Evolutionary conservation across 768 basidiomycete species (phyloP).

Genomic region (Tricholoma matsutake): DNA sequence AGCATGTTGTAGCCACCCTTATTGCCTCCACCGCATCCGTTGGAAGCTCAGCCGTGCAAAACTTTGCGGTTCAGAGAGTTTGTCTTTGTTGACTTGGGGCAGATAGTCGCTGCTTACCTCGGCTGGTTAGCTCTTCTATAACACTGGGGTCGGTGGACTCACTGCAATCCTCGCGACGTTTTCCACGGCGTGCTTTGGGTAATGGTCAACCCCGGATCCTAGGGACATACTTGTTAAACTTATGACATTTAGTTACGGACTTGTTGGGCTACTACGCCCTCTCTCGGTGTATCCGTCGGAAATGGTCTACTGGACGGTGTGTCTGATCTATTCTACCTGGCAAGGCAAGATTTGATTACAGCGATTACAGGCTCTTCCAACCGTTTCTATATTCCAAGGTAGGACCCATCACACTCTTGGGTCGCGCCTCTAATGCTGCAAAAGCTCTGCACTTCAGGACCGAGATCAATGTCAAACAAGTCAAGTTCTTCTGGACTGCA

Average conservation of each 20-base stretch:
- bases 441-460: constrained; percentile 50
- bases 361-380: constrained; percentile 45
- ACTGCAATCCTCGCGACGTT: constrained; percentile 62
- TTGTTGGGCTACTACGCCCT: constrained; percentile 57
- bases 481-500: constrained; percentile 50
- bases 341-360: background rate
- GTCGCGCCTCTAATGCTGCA: background rate
- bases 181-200: constrained; percentile 64
- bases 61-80: constrained; percentile 61
- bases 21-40: constrained; percentile 54
- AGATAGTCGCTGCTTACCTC: background rate
- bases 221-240: background rate
- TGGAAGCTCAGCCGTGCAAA: constrained; percentile 52
- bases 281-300: constrained; percentile 60
- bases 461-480: constrained; percentile 41
- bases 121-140: constrained; percentile 52
- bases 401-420: background rate
- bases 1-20: constrained; percentile 59
- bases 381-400: constrained; percentile 61
- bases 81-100: background rate
- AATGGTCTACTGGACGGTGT: constrained; percentile 59
- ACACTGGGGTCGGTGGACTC: constrained; percentile 49
- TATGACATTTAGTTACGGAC: constrained; percentile 42
- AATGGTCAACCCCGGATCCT: constrained; percentile 8
- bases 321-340: constrained; percentile 13